Evolutionary conservation across 164 flowering plant genomes (phyloP), one percentile per base, ranked within the genome.

Genomic region (Malania oleifera): DNA sequence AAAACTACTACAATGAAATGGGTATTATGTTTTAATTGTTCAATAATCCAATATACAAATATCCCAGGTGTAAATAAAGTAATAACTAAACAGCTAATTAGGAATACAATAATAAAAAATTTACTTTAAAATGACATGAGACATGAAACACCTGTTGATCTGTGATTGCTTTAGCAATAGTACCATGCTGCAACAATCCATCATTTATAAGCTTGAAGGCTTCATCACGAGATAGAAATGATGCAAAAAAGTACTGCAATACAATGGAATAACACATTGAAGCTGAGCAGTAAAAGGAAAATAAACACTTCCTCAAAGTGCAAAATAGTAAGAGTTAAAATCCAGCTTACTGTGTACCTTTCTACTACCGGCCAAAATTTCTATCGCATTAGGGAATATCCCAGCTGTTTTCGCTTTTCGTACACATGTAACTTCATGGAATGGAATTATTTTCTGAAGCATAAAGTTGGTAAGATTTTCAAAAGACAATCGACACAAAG

Each of bases 151-250:
- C 93, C 93, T 82, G 85, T 55, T 53, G 66, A 45, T 82, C 85
- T 44, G 72, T 45, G 12, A 59, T 37, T 52, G 59, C 68, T 55
- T 62, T 69, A 35, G 70, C 63, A 60, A 62, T 71, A 60, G 67
- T 52, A 53, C 74, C 61, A 69, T 72, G 75, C 55, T 82, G 82
- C 40, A 71, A 47, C 92, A 97, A 90, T 64, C 91, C 85, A 71
- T 90, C 95, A 69, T 70, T 66, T 58, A 93, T 82, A 56, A 88
- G 75, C 73, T 81, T 84, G 57, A 80, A 86, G 58, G 99, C 99
- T 73, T 93, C 99, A 74, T 93, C 99, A 51, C 99, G 97, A 1
- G 91, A 90, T 37, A 93, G 67, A 58, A 93, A 93, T 17, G 99
- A 93, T 28, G 96, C 86, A 65, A 93, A 93, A 72, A 93, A 90